These are phyloP conservation scores for Candolleomyces eurysporus DNA, from an alignment of 768 basidiomycete genomes.

Conservation along the genomic window DNA sequence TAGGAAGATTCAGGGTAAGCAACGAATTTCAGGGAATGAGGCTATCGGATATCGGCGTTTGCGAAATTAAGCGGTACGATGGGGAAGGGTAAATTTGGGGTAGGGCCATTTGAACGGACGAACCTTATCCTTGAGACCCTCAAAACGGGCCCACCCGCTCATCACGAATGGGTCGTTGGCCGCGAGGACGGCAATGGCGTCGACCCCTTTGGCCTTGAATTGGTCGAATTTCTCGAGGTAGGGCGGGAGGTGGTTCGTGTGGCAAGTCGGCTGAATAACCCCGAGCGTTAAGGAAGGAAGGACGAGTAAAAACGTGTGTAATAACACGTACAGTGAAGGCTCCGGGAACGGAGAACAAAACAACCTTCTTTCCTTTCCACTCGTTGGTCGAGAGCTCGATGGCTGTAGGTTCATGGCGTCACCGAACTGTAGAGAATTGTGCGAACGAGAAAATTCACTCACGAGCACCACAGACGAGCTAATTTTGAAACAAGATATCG, in stretches of 20 bases:
- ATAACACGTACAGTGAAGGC: constrained; percentile 65
- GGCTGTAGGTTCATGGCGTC: constrained; percentile 34
- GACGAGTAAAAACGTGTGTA: constrained; percentile 17
- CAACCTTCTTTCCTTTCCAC: constrained; percentile 83
- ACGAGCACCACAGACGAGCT: constrained; percentile 69
- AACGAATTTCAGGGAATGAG: too few relatives aligned
- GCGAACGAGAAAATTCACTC: constrained; percentile 25
- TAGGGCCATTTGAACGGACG: neutral
- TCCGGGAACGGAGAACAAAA: constrained; percentile 75
- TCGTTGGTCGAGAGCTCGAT: constrained; percentile 51
- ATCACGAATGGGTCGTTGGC: constrained; percentile 82
- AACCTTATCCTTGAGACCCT: constrained; percentile 68
- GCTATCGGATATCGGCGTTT: too few relatives aligned
- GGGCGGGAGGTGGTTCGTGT: constrained; percentile 56
- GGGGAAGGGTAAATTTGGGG: too few relatives aligned
- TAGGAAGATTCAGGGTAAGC: constrained; percentile 17
- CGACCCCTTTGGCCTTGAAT: constrained; percentile 77
- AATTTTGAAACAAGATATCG: constrained; percentile 6
- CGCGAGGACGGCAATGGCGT: constrained; percentile 67
- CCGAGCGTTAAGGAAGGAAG: neutral
- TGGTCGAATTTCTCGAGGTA: constrained; percentile 70
- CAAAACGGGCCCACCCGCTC: constrained; percentile 59
- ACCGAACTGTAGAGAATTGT: constrained; percentile 6
- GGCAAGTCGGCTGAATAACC: constrained; percentile 61
- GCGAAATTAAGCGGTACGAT: too few relatives aligned